Conservation (phyloP, 805 yeast genomes). For the Saccharomycopsis sp. region DNA sequence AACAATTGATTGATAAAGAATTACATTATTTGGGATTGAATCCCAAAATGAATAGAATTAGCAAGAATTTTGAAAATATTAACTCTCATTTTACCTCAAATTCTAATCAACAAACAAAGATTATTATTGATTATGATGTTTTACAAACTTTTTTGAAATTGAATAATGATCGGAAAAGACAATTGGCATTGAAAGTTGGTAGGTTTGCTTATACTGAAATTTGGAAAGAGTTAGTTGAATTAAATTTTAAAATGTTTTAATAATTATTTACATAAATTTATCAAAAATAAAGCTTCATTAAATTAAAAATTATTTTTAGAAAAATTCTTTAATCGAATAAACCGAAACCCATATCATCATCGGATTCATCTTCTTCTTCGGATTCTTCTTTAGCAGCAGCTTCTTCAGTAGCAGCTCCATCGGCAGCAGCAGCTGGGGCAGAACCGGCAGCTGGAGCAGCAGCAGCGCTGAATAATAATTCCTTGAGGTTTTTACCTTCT, state of each 20-base stretch:
- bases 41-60: slow-evolving; percentile 50
- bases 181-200: slow-evolving; percentile 46
- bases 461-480: slow-evolving; percentile 46
- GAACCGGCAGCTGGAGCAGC: slow-evolving; percentile 40
- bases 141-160: slow-evolving; percentile 42
- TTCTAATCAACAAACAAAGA: slow-evolving; percentile 32
- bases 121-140: slow-evolving; percentile 54
- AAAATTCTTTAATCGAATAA: slow-evolving; percentile 71
- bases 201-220: slow-evolving; percentile 47
- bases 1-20: slow-evolving; percentile 74
- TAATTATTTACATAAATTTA: neutral
- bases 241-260: slow-evolving; percentile 8
- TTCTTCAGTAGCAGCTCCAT: slow-evolving; percentile 39
- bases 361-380: slow-evolving; percentile 52
- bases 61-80: slow-evolving; percentile 8
- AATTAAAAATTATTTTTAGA: no score
- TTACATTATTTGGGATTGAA: slow-evolving; percentile 69
- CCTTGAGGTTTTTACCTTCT: slow-evolving; percentile 67
- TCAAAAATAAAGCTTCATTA: neutral
- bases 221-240: slow-evolving; percentile 56
- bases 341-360: slow-evolving; percentile 87
- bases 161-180: slow-evolving; percentile 46
- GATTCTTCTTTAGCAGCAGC: slow-evolving; percentile 50
- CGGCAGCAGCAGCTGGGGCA: slow-evolving; percentile 36
- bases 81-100: slow-evolving; percentile 4